A percentile compares a stretch with the other conserved stretches of the same genome.
phyloP scores from a whole-genome alignment of 1,284 basidiomycete species.

The Ustilago xerochloae region DNA sequence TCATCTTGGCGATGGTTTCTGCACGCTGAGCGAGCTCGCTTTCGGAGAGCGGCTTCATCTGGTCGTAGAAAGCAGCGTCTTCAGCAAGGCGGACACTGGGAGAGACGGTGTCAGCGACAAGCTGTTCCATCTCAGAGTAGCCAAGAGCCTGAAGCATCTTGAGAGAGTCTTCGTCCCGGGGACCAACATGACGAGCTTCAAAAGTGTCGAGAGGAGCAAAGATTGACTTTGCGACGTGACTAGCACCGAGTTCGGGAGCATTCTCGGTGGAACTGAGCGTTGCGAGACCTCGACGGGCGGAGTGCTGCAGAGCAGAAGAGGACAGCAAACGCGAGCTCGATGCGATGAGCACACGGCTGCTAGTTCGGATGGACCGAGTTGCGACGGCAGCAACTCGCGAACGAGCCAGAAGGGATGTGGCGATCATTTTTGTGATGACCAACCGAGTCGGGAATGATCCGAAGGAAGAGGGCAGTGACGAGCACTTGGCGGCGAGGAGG shows the following conservation, averaged over 20 bases:
- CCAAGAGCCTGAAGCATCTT: slow-evolving; percentile 63
- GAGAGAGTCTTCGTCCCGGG: slow-evolving; percentile 54
- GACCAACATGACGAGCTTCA: slow-evolving; percentile 62
- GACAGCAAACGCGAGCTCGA: slow-evolving; percentile 26
- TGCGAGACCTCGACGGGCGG: slow-evolving; percentile 23
- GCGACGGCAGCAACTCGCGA: slow-evolving; percentile 31
- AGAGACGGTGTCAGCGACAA: slow-evolving; percentile 63
- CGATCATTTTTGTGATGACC: slow-evolving; percentile 20
- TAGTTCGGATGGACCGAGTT: slow-evolving; percentile 24
- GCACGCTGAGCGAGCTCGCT: slow-evolving; percentile 83
- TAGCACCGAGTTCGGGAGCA: slow-evolving; percentile 48
- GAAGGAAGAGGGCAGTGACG: not conserved
- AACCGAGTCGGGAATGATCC: not conserved
- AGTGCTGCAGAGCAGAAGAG: not conserved
- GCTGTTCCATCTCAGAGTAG: slow-evolving; percentile 60
- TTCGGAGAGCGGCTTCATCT: slow-evolving; percentile 77
- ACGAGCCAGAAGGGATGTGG: slow-evolving; percentile 31
- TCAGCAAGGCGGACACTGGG: slow-evolving; percentile 71
- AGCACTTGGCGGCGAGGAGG: slow-evolving; percentile 2
- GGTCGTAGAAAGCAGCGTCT: slow-evolving; percentile 75
- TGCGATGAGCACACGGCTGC: slow-evolving; percentile 11
- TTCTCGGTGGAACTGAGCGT: slow-evolving; percentile 54
- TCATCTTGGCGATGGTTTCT: slow-evolving; percentile 79
- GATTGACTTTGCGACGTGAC: slow-evolving; percentile 53
- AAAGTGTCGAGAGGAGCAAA: slow-evolving; percentile 65